phyloP scores from a whole-genome alignment of 352 stramenopile species.

The Phytophthora meadii region DNA sequence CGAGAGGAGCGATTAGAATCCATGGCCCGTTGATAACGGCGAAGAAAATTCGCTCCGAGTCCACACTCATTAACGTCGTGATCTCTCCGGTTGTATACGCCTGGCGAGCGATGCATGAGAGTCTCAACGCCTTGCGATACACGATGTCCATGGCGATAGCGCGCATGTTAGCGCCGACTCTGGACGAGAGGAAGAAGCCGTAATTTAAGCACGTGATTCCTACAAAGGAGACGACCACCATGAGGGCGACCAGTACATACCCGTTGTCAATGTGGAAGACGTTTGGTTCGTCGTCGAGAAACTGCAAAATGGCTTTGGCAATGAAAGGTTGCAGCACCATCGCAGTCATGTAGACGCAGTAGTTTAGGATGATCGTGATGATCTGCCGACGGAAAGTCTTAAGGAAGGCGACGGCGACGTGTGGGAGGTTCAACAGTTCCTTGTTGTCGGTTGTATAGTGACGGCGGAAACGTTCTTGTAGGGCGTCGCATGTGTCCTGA shows the following conservation, averaged over 20 bases:
- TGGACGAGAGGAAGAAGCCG: constrained; percentile 44
- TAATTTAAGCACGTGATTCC: constrained; percentile 45
- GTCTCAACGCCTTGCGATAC: constrained; percentile 64
- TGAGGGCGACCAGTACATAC: constrained; percentile 30
- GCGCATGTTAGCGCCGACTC: constrained; percentile 47
- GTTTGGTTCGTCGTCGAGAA: constrained; percentile 33
- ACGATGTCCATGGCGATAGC: constrained; percentile 49
- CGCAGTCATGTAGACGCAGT: constrained; percentile 36
- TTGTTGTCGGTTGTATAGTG: constrained; percentile 10
- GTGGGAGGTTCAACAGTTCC: constrained; percentile 21
- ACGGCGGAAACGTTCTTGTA: constrained; percentile 29
- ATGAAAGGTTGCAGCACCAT: constrained; percentile 42
- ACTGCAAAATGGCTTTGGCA: constrained; percentile 37
- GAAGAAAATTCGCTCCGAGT: constrained; percentile 51
- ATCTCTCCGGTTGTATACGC: constrained; percentile 50
- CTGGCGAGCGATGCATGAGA: constrained; percentile 52
- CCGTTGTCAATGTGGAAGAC: constrained; percentile 35
- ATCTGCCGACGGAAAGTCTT: constrained; percentile 37
- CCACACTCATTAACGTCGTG: constrained; percentile 52
- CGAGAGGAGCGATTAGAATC: constrained; percentile 30
- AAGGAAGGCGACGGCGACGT: constrained; percentile 28
- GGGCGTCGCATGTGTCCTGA: constrained; percentile 30
- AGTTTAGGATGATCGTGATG: constrained; percentile 33
- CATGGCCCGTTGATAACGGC: constrained; percentile 39
- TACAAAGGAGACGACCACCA: constrained; percentile 32